A percentile compares a stretch with the other conserved stretches of the same genome.
These are phyloP conservation scores for Daldinia eschscholtzii DNA, from an alignment of 2,329 filamentous ascomycete species.

Conservation along the genomic window DNA sequence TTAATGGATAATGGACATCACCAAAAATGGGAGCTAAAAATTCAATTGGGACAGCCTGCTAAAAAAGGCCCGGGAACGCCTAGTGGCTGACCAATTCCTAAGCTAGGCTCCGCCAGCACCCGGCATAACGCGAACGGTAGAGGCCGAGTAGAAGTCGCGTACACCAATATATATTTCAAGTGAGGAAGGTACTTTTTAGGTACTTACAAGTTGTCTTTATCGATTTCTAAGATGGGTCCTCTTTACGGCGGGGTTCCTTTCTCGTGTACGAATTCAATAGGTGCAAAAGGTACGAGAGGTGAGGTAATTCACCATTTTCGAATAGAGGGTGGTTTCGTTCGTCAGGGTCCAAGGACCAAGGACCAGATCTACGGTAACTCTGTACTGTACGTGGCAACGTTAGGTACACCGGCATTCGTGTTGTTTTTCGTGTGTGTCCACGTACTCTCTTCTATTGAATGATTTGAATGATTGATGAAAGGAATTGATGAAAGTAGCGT, in stretches of 20 bases:
- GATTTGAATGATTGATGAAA: not conserved
- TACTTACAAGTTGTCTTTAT: conserved; percentile 23
- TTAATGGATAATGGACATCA: conserved; percentile 10
- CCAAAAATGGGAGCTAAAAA: conserved; percentile 40
- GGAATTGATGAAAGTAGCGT: no score
- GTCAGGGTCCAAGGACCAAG: conserved; percentile 21
- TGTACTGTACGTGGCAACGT: conserved; percentile 36
- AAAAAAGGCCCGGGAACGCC: conserved; percentile 41
- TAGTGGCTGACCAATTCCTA: conserved; percentile 36
- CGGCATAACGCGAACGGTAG: conserved; percentile 28
- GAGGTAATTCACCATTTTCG: conserved; percentile 39
- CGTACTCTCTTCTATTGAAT: conserved; percentile 1
- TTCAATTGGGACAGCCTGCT: conserved; percentile 41
- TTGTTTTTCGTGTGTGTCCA: conserved; percentile 7
- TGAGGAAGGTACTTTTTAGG: not conserved
- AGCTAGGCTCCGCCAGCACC: conserved; percentile 26
- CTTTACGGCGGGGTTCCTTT: conserved; percentile 35
- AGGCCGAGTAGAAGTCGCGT: not conserved
- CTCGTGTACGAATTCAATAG: conserved; percentile 44
- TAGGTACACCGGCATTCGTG: conserved; percentile 13
- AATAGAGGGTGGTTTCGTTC: conserved; percentile 9
- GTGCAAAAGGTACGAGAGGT: conserved; percentile 29
- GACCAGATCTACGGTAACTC: conserved; percentile 33
- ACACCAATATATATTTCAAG: conserved; percentile 1
- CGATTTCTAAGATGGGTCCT: conserved; percentile 21